Evolutionary conservation across 257 asterid genomes (phyloP).

Genomic region (Anisodus acutangulus): DNA sequence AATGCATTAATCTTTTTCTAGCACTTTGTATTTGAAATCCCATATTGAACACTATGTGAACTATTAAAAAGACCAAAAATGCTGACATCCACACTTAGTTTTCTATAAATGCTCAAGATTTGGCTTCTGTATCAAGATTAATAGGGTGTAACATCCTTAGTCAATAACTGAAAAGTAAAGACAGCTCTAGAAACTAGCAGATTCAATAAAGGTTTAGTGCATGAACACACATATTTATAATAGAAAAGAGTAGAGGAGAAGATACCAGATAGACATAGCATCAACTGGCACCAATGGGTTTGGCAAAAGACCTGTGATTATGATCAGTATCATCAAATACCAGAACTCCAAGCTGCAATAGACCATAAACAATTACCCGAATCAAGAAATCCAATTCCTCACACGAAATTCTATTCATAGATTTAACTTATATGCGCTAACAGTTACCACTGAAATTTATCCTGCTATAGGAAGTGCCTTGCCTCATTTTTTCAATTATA

Average conservation of each 20-base stretch:
- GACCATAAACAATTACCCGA: not conserved
- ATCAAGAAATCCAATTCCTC: not conserved
- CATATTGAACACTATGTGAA: not conserved
- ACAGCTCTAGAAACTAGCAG: not conserved
- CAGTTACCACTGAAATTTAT: no score
- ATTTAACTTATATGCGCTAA: no score
- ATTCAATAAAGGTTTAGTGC: not conserved
- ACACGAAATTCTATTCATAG: not conserved
- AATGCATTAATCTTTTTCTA: not conserved
- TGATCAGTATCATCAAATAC: constrained; percentile 74
- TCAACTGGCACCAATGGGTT: constrained; percentile 77
- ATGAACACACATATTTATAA: not conserved
- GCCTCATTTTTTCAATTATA: no score
- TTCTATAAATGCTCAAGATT: not conserved
- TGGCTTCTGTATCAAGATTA: not conserved
- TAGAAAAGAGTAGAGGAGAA: not conserved
- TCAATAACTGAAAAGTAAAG: not conserved
- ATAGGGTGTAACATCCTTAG: not conserved
- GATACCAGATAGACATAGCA: constrained; percentile 88
- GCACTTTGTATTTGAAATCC: not conserved
- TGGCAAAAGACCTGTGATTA: constrained; percentile 72
- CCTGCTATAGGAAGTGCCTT: no score
- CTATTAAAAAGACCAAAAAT: not conserved
- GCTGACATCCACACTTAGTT: not conserved
- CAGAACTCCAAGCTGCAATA: constrained; percentile 87